Evolutionary conservation across 257 asterid genomes (phyloP), one percentile per base, ranked within the genome.

Genomic region (Pogostemon cablin): DNA sequence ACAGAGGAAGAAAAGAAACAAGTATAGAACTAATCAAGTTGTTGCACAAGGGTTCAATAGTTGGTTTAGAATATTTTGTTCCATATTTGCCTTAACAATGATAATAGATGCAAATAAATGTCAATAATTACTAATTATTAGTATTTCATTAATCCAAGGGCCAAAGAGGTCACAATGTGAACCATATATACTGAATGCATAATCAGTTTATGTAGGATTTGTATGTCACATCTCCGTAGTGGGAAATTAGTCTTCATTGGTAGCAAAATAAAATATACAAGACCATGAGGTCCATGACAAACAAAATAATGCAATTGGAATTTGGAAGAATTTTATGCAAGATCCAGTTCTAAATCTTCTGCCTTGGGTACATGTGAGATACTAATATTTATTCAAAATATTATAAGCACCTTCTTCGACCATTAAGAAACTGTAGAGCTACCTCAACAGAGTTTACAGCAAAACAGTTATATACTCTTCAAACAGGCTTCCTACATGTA

Each of bases 401-500:
- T 25, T 7, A 17, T 6, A 65, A 6, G 34, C 37, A 10, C 44
- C 54, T 42, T 42, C 34, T 34, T 58, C 40, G 32, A 38, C 52
- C 66, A 75, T 57, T 5, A 59, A 75, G 59, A 50, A 17, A 43
- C 62, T 7, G 6, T 9, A 12, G 52, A 42, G 25, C 39, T 17
- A 41, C 44, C 60, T 54, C 40, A 12, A 56, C 32, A 56, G 62
- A 43, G 9, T 7, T 43, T 56, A 34, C 65, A 65, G 73, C 40
- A 38, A 50, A 8, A 52, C 35, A 71, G n/a, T 50, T 50, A 44
- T 15, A 39, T 44, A 39, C 34, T 40, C 68, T 17, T n/a, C 25
- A 61, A 67, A 20, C 44, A 9, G 47, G 71, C 42, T 37, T 57
- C 79, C 63, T 52, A 41, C 40, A 52, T 59, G 66, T 11, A 65